A percentile compares a stretch with the other conserved stretches of the same genome.
phyloP scores from a whole-genome alignment of 1,284 basidiomycete species.

The Moniliophthora roreri region DNA sequence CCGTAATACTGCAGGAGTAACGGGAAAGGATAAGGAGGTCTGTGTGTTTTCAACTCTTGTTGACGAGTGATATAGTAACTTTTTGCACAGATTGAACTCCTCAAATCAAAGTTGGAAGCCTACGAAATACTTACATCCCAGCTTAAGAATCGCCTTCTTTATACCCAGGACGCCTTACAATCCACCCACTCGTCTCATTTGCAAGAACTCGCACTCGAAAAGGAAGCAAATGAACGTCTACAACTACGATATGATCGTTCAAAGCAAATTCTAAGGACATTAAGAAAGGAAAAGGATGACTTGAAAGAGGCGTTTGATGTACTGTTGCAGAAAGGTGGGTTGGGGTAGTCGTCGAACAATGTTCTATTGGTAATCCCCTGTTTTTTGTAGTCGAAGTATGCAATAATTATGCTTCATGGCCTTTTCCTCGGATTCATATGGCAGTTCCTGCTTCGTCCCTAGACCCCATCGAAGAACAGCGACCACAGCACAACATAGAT shows the following conservation, averaged over 20 bases:
- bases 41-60: too few relatives aligned
- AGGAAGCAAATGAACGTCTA: neutral
- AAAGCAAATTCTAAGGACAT: neutral
- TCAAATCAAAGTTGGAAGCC: neutral
- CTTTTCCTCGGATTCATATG: neutral
- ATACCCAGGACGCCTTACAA: neutral
- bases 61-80: too few relatives aligned
- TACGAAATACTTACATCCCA: neutral
- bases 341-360: neutral
- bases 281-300: conserved; percentile 3
- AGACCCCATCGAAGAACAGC: neutral
- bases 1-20: too few relatives aligned
- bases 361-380: neutral
- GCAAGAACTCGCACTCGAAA: neutral
- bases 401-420: conserved; percentile 2
- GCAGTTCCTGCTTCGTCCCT: neutral
- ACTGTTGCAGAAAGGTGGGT: conserved; percentile 3
- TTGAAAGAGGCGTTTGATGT: conserved; percentile 1
- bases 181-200: neutral
- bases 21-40: too few relatives aligned
- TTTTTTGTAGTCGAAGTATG: conserved; percentile 3
- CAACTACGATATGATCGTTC: neutral
- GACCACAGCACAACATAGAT: neutral
- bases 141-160: neutral
- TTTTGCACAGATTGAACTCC: too few relatives aligned